Evolutionary conservation across 352 stramenopile genomes (phyloP).

Genomic region (Phytophthora uliginosa): DNA sequence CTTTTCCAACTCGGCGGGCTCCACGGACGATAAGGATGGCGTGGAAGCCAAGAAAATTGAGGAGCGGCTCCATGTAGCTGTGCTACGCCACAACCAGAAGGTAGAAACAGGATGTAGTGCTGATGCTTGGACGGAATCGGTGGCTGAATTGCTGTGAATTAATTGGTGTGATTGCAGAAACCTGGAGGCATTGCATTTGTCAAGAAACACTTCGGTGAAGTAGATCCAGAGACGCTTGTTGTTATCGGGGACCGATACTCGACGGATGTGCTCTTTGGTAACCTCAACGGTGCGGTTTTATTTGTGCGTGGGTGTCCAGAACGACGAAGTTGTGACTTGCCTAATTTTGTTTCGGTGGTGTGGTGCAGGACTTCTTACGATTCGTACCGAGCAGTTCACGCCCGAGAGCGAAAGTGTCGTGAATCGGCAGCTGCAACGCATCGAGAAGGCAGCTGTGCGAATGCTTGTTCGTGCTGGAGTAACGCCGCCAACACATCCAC

Average conservation of each 20-base stretch:
- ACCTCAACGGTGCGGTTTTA: slow-evolving; percentile 85
- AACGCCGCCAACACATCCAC: slow-evolving; percentile 48
- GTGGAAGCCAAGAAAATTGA: slow-evolving; percentile 87
- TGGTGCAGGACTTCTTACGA: slow-evolving; percentile 93
- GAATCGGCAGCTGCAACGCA: slow-evolving; percentile 76
- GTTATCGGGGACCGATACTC: slow-evolving; percentile 98
- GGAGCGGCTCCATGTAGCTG: slow-evolving; percentile 77
- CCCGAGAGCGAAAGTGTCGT: slow-evolving; percentile 69
- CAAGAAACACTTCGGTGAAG: slow-evolving; percentile 83
- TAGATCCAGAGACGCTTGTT: slow-evolving; percentile 87
- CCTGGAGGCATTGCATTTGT: slow-evolving; percentile 92
- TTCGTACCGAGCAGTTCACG: slow-evolving; percentile 93
- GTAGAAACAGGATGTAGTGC: slow-evolving; percentile 26
- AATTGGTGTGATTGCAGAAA: slow-evolving; percentile 68
- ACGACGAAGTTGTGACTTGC: slow-evolving; percentile 14
- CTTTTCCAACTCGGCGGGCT: slow-evolving; percentile 97
- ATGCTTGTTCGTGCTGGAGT: slow-evolving; percentile 59
- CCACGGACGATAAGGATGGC: slow-evolving; percentile 91
- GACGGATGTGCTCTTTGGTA: slow-evolving; percentile 98
- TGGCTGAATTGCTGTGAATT: slow-evolving; percentile 7
- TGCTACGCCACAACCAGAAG: slow-evolving; percentile 95
- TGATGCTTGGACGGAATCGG: not conserved
- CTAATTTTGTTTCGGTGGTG: not conserved
- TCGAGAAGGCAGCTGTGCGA: slow-evolving; percentile 70
- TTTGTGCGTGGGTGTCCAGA: not conserved